A percentile compares a stretch with the other conserved stretches of the same genome.
Conservation (phyloP, 108 stramenopile genomes). For the Fragilaria radians region DNA sequence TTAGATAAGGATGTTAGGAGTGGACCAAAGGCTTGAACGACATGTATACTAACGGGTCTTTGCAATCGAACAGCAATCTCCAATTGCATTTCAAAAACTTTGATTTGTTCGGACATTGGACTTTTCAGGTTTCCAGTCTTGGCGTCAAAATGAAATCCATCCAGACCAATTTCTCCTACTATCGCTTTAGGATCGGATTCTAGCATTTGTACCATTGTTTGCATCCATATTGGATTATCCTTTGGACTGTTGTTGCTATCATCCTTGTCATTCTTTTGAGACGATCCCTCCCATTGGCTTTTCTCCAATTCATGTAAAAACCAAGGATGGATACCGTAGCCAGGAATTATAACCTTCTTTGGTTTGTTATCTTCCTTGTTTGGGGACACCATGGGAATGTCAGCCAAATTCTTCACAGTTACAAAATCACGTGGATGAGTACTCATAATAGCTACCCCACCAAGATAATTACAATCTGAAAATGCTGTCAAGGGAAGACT, state of each 20-base stretch:
- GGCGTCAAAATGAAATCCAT: constrained; percentile 66
- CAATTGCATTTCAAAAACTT: constrained; percentile 64
- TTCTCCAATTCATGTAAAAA: constrained; percentile 56
- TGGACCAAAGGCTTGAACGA: constrained; percentile 68
- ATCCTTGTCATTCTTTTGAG: constrained; percentile 1
- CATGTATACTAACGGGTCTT: constrained; percentile 77
- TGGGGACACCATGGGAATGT: constrained; percentile 4
- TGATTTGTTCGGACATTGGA: constrained; percentile 49
- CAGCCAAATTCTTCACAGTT: constrained; percentile 22
- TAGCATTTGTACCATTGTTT: constrained; percentile 32
- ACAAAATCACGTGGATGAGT: constrained; percentile 80
- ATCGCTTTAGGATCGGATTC: constrained; percentile 36
- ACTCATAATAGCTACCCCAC: constrained; percentile 77
- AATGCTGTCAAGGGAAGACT: constrained; percentile 16
- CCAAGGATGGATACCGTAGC: constrained; percentile 86
- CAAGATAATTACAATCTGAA: constrained; percentile 12
- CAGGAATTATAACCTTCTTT: constrained; percentile 52
- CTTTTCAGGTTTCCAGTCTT: constrained; percentile 39
- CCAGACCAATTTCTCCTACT: constrained; percentile 85
- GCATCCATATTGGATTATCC: constrained; percentile 39
- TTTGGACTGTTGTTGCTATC: constrained; percentile 6
- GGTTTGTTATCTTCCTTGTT: constrained; percentile 1
- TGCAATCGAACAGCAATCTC: constrained; percentile 46
- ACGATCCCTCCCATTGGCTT: constrained; percentile 19
- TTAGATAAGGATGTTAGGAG: constrained; percentile 41